Evolutionary conservation across 202 grass and related monocot genomes (phyloP).

Genomic region (Bolboschoenoplectus hybrid): DNA sequence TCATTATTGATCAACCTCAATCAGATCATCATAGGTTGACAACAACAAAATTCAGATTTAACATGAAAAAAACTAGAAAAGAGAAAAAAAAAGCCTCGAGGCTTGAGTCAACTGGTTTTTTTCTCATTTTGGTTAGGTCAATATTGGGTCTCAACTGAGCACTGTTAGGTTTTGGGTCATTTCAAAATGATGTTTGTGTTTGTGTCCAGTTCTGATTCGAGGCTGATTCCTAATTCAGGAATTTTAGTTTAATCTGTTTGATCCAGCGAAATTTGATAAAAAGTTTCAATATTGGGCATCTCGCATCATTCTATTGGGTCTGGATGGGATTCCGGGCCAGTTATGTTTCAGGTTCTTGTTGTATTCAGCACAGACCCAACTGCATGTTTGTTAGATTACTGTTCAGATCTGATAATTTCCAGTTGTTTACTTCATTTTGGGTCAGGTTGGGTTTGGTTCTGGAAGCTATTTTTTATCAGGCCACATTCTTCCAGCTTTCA

Average conservation of each 20-base stretch:
- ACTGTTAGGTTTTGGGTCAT: neutral
- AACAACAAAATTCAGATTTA: neutral
- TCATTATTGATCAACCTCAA: neutral
- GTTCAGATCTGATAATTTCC: neutral
- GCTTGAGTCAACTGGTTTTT: neutral
- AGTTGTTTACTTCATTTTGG: conserved; percentile 10
- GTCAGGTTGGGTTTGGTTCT: conserved; percentile 10
- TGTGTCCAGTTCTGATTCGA: neutral
- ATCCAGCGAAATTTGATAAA: neutral
- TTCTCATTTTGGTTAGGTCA: neutral
- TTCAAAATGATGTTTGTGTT: conserved; percentile 5
- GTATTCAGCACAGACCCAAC: neutral
- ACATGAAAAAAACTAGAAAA: neutral
- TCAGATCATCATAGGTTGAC: conserved; percentile 12
- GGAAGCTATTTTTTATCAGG: conserved; percentile 6
- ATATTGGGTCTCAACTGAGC: neutral
- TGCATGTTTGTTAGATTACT: neutral
- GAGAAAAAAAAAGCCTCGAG: neutral
- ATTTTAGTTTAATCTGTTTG: neutral
- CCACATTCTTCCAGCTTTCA: neutral
- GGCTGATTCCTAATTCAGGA: neutral
- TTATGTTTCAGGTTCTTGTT: conserved; percentile 13
- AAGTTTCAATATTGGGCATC: neutral
- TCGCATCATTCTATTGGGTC: neutral
- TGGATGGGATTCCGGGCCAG: neutral